These are phyloP conservation scores for Myxozyma melibiosi DNA, from an alignment of 805 yeast genomes.

Conservation along the genomic window DNA sequence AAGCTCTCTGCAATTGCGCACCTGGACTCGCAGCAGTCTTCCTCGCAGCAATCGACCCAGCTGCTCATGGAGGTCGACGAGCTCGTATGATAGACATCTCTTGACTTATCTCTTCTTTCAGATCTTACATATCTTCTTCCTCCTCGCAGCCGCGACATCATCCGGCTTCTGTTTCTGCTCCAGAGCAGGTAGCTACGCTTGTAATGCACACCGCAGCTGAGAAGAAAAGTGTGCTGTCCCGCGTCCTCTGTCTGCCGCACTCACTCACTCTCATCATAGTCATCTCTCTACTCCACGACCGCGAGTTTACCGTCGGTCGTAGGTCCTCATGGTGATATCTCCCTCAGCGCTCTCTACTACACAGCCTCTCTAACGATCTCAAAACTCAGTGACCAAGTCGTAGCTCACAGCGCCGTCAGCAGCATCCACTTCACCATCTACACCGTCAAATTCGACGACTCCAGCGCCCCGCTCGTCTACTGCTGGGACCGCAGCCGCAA, in stretches of 20 bases:
- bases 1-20: not conserved
- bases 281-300: constrained; percentile 7
- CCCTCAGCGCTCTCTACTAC: not conserved
- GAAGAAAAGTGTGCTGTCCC: constrained; percentile 22
- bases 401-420: constrained; percentile 32
- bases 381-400: constrained; percentile 20
- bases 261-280: constrained; percentile 2
- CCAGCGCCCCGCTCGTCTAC: constrained; percentile 31
- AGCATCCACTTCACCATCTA: constrained; percentile 32
- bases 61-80: constrained; percentile 17
- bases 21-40: constrained; percentile 4
- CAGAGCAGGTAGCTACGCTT: constrained; percentile 15
- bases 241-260: too few relatives aligned
- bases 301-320: constrained; percentile 25
- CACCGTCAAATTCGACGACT: constrained; percentile 32
- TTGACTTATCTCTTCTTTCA: too few relatives aligned
- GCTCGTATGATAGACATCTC: too few relatives aligned
- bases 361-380: not conserved
- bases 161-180: not conserved
- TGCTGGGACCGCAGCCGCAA: constrained; percentile 34
- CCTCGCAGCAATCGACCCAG: constrained; percentile 23
- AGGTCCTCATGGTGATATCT: constrained; percentile 20
- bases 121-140: too few relatives aligned
- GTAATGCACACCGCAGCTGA: constrained; percentile 12
- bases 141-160: constrained; percentile 4